A percentile compares a stretch with the other conserved stretches of the same genome.
phyloP scores from a whole-genome alignment of 495 filamentous ascomycete genomes.

The Aspergillus funiculosus region DNA sequence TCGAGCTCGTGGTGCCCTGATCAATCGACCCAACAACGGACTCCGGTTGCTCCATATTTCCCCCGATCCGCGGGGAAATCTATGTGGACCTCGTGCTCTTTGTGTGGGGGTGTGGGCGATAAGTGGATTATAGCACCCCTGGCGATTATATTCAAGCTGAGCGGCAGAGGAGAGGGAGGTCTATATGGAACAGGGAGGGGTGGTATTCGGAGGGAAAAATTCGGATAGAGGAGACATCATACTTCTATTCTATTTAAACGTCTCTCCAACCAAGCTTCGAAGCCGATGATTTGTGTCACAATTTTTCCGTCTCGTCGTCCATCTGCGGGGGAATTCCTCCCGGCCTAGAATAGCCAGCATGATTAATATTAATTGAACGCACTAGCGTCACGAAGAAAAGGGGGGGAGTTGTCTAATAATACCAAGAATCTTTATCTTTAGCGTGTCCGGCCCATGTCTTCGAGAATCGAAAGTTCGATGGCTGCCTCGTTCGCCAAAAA shows the following conservation, averaged over 20 bases:
- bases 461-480: background rate
- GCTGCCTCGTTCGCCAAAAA: no score
- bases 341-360: constrained; percentile 5
- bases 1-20: constrained; percentile 87
- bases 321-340: constrained; percentile 14
- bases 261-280: background rate
- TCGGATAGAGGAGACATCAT: background rate
- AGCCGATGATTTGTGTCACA: constrained; percentile 10
- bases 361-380: constrained; percentile 1
- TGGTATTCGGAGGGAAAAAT: background rate
- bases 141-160: no score
- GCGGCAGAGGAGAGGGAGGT: no score
- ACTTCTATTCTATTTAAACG: constrained; percentile 3
- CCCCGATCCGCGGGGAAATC: background rate
- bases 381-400: constrained; percentile 4
- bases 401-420: background rate
- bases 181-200: no score
- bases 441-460: no score
- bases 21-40: constrained; percentile 71
- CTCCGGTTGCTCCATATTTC: constrained; percentile 26
- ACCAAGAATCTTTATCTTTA: background rate
- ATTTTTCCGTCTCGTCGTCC: constrained; percentile 15
- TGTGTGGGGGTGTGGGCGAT: background rate
- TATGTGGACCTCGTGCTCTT: background rate
- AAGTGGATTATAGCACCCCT: background rate